These are phyloP conservation scores for Streptanthus diversifolius DNA, from an alignment of 345 rosid species.

Conservation along the genomic window DNA sequence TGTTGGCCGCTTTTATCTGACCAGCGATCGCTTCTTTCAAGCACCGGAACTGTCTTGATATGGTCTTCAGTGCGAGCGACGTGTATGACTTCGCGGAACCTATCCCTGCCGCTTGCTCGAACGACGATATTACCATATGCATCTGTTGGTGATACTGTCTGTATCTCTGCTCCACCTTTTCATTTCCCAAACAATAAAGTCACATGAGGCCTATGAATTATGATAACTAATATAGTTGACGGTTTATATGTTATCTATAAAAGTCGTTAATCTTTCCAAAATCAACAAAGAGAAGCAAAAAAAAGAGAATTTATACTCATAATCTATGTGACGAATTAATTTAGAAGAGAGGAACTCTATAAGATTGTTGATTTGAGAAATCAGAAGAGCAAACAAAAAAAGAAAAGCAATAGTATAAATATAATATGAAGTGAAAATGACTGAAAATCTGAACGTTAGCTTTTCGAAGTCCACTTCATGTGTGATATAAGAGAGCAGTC, in stretches of 20 bases:
- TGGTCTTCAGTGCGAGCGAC: constrained; percentile 79
- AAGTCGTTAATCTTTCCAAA: background rate
- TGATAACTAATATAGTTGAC: background rate
- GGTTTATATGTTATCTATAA: background rate
- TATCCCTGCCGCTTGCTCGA: constrained; percentile 84
- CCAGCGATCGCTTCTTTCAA: constrained; percentile 85
- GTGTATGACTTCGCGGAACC: constrained; percentile 92
- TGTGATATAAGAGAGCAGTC: constrained; percentile 29
- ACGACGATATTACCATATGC: constrained; percentile 80
- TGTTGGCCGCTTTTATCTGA: constrained; percentile 78
- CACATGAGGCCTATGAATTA: background rate
- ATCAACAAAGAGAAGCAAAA: background rate
- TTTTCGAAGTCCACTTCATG: constrained; percentile 27
- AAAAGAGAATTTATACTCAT: background rate
- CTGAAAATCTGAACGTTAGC: constrained; percentile 6
- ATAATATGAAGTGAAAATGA: constrained; percentile 30
- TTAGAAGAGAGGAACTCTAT: background rate
- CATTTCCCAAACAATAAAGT: constrained; percentile 18
- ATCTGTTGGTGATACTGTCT: constrained; percentile 94
- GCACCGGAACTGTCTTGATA: constrained; percentile 92
- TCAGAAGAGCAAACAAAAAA: background rate
- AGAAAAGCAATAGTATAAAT: background rate
- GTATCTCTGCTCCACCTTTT: constrained; percentile 95
- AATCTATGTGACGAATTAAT: background rate
- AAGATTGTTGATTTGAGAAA: constrained; percentile 20